Evolutionary conservation across 352 stramenopile species (phyloP), one percentile per base, ranked within the genome.

Genomic region (Phytophthora agathidicida): DNA sequence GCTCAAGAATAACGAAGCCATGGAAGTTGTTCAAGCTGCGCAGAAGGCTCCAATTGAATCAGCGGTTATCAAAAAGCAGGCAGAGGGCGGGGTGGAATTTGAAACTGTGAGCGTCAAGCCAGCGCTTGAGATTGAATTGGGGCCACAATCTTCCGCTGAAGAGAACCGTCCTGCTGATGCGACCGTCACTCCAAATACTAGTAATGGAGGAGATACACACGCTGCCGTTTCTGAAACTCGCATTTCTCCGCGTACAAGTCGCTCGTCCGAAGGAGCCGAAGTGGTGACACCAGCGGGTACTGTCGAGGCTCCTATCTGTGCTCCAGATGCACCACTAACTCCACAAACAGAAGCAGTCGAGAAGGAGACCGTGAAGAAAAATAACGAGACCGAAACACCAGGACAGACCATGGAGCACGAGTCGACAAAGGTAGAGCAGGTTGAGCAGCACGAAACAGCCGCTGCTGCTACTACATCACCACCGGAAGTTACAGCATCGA

Each of bases 201-300:
- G 10, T 23, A 30, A 24, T 39, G 24, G 5, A 9, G 43, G 20
- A 35, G 45, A 55, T 31, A 26, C 31, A 14, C 6, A 10, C 33
- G 9, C 13, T 14, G 27, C 19, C 13, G 11, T 38, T 43, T 13
- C 22, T 1, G 38, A 39, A 3, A 2, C 10, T 37, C 36, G 20
- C 14, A 17, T 24, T 23, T 44, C 38, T 14, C 32, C 22, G 10
- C 37, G 48, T 22, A 23, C 48, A 6, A 53, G 36, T 9, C 44
- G 13, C 39, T 36, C 31, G 17, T 45, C 43, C 8, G 36, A 47
- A 45, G 41, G 24, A 3, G 27, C 53, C 20, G 46, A 69, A 45
- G 53, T 69, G 13, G 54, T 69, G 38, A 69, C 60, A 0, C 60
- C 60, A 36, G 60, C 60, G 24, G 60, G 54, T 26, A 69, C 53